These are phyloP conservation scores for Penicillium cataractarum DNA, from an alignment of 495 filamentous ascomycete genomes.

Conservation along the genomic window DNA sequence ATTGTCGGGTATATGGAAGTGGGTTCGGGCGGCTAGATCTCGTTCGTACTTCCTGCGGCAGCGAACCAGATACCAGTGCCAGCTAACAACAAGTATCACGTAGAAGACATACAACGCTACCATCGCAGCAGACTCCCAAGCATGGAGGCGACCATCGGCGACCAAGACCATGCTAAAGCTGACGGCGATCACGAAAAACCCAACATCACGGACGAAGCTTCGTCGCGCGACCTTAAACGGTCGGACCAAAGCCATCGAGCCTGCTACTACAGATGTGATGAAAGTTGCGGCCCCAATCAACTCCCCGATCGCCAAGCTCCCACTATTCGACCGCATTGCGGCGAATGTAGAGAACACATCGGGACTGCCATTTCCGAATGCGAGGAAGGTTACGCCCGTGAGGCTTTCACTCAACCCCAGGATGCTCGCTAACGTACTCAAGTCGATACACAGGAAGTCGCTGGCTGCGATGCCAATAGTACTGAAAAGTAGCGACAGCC, in stretches of 20 bases:
- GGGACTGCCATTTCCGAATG: conserved; percentile 98
- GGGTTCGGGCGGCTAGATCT: conserved; percentile 70
- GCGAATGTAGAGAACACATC: conserved; percentile 99
- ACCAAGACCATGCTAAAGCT: conserved; percentile 87
- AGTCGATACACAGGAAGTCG: conserved; percentile 96
- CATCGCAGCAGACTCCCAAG: conserved; percentile 92
- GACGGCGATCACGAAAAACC: conserved; percentile 89
- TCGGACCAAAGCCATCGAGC: conserved; percentile 95
- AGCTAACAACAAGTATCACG: conserved; percentile 82
- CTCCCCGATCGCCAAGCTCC: conserved; percentile 93
- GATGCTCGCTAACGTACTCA: conserved; percentile 86
- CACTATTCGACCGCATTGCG: conserved; percentile 95
- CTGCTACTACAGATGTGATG: conserved; percentile 95
- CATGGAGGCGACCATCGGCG: conserved; percentile 77
- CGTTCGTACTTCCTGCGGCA: conserved; percentile 60
- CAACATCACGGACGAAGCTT: conserved; percentile 90
- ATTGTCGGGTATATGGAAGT: conserved; percentile 70
- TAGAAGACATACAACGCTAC: conserved; percentile 92
- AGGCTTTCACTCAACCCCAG: conserved; percentile 94
- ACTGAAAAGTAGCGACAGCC: conserved; percentile 90
- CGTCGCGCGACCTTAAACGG: conserved; percentile 88
- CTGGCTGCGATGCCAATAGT: conserved; percentile 98
- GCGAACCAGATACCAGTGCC: conserved; percentile 83
- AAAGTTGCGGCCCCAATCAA: conserved; percentile 94
- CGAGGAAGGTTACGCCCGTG: conserved; percentile 94